Evolutionary conservation across 2,329 filamentous ascomycete species (phyloP).

Genomic region (Aspergillus pseudoterreus): DNA sequence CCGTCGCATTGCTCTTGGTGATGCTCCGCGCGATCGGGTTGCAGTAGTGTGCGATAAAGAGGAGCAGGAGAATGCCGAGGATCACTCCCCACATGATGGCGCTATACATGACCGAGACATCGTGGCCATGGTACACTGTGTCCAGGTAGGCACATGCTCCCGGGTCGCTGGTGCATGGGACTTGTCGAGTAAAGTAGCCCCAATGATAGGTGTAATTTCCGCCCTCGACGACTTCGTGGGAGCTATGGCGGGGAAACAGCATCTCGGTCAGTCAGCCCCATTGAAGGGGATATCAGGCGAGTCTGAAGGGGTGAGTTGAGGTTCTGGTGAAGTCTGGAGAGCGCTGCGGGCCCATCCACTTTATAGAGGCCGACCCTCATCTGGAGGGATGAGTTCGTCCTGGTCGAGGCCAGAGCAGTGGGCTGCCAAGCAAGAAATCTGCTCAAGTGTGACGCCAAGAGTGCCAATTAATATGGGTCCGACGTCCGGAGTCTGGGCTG

Average conservation of each 20-base stretch:
- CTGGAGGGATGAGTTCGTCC: background rate
- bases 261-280: slow-evolving; percentile 3
- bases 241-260: slow-evolving; percentile 7
- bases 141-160: slow-evolving; percentile 59
- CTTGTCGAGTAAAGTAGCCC: slow-evolving; percentile 52
- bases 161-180: slow-evolving; percentile 57
- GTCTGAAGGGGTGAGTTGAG: background rate
- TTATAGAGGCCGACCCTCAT: background rate
- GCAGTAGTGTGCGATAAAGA: slow-evolving; percentile 29
- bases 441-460: slow-evolving; percentile 9
- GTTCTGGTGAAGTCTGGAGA: background rate
- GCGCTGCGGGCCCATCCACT: background rate
- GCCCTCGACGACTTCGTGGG: background rate
- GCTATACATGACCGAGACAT: slow-evolving; percentile 53
- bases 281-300: background rate
- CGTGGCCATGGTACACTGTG: slow-evolving; percentile 52
- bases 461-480: background rate
- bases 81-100: slow-evolving; percentile 57
- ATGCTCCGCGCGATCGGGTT: slow-evolving; percentile 7
- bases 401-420: slow-evolving; percentile 1
- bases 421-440: slow-evolving; percentile 10
- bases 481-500: background rate
- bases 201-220: slow-evolving; percentile 46
- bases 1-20: slow-evolving; percentile 3
- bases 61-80: slow-evolving; percentile 45